Base-by-base conservation (phyloP, 2,329 filamentous ascomycete species). In the Sclerotinia glacialis region DNA sequence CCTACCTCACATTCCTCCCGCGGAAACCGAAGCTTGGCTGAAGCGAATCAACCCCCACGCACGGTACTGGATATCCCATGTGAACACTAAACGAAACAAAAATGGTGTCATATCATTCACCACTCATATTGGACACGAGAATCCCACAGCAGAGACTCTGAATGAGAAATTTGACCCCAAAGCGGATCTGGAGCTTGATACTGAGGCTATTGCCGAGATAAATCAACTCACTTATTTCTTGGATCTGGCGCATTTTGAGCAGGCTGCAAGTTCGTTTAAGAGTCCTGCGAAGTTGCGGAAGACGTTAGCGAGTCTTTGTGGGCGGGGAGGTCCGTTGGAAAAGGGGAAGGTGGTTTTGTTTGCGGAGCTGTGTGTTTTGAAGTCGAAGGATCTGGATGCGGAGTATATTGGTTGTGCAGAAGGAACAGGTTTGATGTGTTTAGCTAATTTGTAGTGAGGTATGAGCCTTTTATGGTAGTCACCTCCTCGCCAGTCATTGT, bases 341-440 rank as follows among this genome's bases (percentile, higher is more conserved):
- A 61, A 54, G 31, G 69, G 67, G 0, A 70, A 67, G 63, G 23
- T 63, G 23, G 62, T 62, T 11, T 23, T 71, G 42, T 70, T 65
- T 65, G 69, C 66, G 31, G 69, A 71, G 46, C 47, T 70, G 31
- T 68, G 66, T 52, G 59, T 71, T 46, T 59, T 71, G 50, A 71
- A 71, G 53, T 61, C 61, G 31, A 71, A 74, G 37, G 69, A 69
- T 21, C 72, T 74, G n/a, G 74, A 78, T 44, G 68, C 70, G 12
- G 64, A 68, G 52, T 71, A 74, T 55, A 70, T 71, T 46, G 72
- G 70, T 16, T 67, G 70, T 49, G 66, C 64, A 7, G 72, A 74
- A 54, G 65, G 70, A 54, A 74, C 52, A 56, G 77, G 4, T 78
- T 82, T 34, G 74, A 80, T 62, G 71, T 78, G 3, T 73, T 76